phyloP scores from a whole-genome alignment of 2,329 filamentous ascomycete genomes.

The Fusarium nanum region DNA sequence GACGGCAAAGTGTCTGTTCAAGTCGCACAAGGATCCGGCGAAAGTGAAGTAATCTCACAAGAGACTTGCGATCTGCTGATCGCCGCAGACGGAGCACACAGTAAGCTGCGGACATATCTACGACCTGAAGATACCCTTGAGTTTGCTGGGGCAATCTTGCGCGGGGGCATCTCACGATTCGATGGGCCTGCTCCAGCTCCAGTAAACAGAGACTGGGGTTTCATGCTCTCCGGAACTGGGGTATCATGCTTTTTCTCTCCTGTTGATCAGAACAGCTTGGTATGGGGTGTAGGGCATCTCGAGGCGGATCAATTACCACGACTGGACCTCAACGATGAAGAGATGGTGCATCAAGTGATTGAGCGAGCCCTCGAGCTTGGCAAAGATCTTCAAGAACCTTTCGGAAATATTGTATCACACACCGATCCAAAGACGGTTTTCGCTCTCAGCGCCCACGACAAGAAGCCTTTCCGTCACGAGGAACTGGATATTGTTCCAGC shows the following conservation, averaged over 20 bases:
- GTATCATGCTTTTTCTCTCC: slow-evolving; percentile 59
- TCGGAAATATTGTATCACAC: slow-evolving; percentile 53
- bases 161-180: slow-evolving; percentile 55
- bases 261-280: slow-evolving; percentile 53
- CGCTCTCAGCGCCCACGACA: slow-evolving; percentile 58
- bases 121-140: slow-evolving; percentile 55
- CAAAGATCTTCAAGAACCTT: slow-evolving; percentile 53
- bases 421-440: slow-evolving; percentile 55
- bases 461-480: slow-evolving; percentile 56
- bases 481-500: slow-evolving; percentile 43
- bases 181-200: slow-evolving; percentile 49
- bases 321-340: slow-evolving; percentile 22
- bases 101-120: slow-evolving; percentile 54
- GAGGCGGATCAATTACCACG: slow-evolving; percentile 35
- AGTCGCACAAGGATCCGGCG: slow-evolving; percentile 12
- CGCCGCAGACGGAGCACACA: slow-evolving; percentile 59
- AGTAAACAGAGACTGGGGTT: slow-evolving; percentile 55
- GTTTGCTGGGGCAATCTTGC: slow-evolving; percentile 55
- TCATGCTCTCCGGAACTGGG: slow-evolving; percentile 54
- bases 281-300: slow-evolving; percentile 58
- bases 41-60: slow-evolving; percentile 9
- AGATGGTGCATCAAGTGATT: slow-evolving; percentile 48
- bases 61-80: slow-evolving; percentile 57
- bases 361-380: slow-evolving; percentile 50
- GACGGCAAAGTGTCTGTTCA: slow-evolving; percentile 43